Evolutionary conservation across 2,329 filamentous ascomycete species (phyloP).

Genomic region (Drechslerella coelobrocha): DNA sequence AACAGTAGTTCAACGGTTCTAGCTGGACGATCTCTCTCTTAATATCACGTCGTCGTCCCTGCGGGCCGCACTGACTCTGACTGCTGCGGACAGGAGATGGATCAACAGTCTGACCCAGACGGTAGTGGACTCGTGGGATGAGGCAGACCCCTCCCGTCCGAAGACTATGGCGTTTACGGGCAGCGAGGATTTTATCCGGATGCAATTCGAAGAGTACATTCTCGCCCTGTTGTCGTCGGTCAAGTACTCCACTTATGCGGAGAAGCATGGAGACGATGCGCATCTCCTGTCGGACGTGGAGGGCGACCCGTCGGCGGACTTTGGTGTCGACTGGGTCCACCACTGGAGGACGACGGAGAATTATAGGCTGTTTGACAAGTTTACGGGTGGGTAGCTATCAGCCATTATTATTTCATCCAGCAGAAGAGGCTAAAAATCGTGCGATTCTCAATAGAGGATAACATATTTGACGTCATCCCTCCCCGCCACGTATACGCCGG

Average conservation of each 20-base stretch:
- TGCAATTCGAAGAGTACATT: slow-evolving; percentile 97
- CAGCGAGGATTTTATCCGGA: slow-evolving; percentile 94
- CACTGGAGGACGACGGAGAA: slow-evolving; percentile 88
- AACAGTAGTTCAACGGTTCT: background rate
- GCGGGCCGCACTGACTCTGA: slow-evolving; percentile 75
- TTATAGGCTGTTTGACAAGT: slow-evolving; percentile 81
- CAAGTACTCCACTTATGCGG: slow-evolving; percentile 81
- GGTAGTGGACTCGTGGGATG: slow-evolving; percentile 96
- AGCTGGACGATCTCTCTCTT: slow-evolving; percentile 84
- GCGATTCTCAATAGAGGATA: slow-evolving; percentile 70
- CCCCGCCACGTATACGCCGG: slow-evolving; percentile 93
- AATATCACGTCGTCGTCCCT: slow-evolving; percentile 83
- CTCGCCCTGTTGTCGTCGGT: slow-evolving; percentile 84
- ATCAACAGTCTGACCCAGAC: slow-evolving; percentile 94
- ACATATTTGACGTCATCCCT: slow-evolving; percentile 87
- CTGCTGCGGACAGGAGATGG: slow-evolving; percentile 88
- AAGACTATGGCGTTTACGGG: slow-evolving; percentile 94
- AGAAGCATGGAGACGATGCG: slow-evolving; percentile 64
- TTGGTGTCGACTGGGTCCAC: slow-evolving; percentile 82
- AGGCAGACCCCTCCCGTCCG: slow-evolving; percentile 83
- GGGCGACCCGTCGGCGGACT: slow-evolving; percentile 84
- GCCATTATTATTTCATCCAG: too few relatives aligned
- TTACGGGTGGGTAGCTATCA: slow-evolving; percentile 51
- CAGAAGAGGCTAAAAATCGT: too few relatives aligned
- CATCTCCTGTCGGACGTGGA: slow-evolving; percentile 68